Base-by-base conservation (phyloP, 2,329 filamentous ascomycete genomes). In the Colletotrichum karsti region DNA sequence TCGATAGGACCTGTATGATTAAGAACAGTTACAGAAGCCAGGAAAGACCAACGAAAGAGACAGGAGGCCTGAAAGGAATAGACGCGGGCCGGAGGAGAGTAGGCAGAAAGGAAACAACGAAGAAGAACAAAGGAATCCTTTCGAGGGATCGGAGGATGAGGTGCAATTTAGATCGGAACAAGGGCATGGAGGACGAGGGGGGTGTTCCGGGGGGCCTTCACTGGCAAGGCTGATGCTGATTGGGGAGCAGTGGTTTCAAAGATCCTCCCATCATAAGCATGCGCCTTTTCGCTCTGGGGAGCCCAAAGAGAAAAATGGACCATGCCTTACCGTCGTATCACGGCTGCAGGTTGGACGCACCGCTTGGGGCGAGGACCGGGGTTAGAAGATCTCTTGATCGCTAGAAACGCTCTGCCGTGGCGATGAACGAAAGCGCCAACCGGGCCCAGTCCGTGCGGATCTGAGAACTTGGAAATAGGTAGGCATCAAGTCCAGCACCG, bases 371-470 rank as follows among this genome's bases (percentile, higher is more conserved):
- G 37, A 53, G 46, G 50, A 18, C 44, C 46, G 46, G 54, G 46
- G 22, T 64, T n/a, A 22, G 53, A 41, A 64, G 60, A 65, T 59
- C 30, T 59, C 53, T 58, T 65, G 44, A 37, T 68, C 39, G 30
- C 41, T 59, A 44, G 53, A 67, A 22, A 58, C 65, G 30, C 53
- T 42, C 35, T 64, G 64, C 64, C 18, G 65, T 64, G 60, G 60
- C 65, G 51, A 68, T 53, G 60, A 65, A 28, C 39, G 63, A 39
- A 54, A 37, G 61, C 61, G 61, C 44, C 42, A 60, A 33, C 64
- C 60, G 65, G 48, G 65, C 51, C 60, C 65, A 58, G 65, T 68
- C 65, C 46, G 65, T 68, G 65, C 65, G 48, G 60, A 65, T 65
- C 65, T 48, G 65, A 64, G 65, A 50, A 65, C 65, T 37, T 50